A percentile compares a stretch with the other conserved stretches of the same genome.
Evolutionary conservation across 805 yeast species (phyloP).

Genomic region (Wickerhamiella azymoides): DNA sequence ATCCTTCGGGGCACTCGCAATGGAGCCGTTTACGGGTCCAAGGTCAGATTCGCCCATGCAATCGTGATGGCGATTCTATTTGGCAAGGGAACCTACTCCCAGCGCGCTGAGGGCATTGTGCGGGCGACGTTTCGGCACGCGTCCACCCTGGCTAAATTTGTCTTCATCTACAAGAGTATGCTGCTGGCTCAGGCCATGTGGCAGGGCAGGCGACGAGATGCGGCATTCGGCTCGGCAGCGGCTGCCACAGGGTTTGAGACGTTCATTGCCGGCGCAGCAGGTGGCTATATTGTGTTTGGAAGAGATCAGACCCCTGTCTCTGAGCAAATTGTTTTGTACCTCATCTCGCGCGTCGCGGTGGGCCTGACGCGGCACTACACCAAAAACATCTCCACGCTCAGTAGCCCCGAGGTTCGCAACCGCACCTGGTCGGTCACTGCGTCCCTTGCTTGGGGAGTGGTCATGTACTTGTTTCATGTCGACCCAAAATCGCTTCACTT

Average conservation of each 20-base stretch:
- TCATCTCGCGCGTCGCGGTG: conserved; percentile 51
- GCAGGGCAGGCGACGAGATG: conserved; percentile 14
- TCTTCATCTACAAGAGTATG: conserved; percentile 35
- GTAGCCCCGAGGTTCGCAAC: conserved; percentile 18
- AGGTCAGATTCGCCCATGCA: conserved; percentile 49
- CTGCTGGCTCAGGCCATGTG: conserved; percentile 21
- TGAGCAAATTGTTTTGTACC: conserved; percentile 63
- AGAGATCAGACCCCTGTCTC: conserved; percentile 33
- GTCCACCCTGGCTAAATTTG: conserved; percentile 40
- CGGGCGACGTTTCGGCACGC: conserved; percentile 45
- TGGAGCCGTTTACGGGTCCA: conserved; percentile 48
- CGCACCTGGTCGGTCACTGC: conserved; percentile 47
- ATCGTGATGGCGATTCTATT: conserved; percentile 46
- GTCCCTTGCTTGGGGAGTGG: conserved; percentile 55
- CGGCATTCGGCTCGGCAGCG: conserved; percentile 10
- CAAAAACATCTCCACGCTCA: conserved; percentile 9
- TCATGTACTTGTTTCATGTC: conserved; percentile 53
- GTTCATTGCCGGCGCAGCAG: conserved; percentile 28
- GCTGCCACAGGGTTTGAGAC: conserved; percentile 16
- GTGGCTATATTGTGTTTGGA: conserved; percentile 32
- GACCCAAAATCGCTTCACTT: conserved; percentile 51
- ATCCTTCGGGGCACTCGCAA: conserved; percentile 29
- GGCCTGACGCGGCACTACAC: conserved; percentile 32
- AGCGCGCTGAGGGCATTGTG: conserved; percentile 32
- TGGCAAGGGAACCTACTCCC: conserved; percentile 33